Percentiles rank a stretch among this genome's conserved stretches.
Evolutionary conservation across 176 grass and related monocot species (phyloP).

Genomic region (Poa pratensis): DNA sequence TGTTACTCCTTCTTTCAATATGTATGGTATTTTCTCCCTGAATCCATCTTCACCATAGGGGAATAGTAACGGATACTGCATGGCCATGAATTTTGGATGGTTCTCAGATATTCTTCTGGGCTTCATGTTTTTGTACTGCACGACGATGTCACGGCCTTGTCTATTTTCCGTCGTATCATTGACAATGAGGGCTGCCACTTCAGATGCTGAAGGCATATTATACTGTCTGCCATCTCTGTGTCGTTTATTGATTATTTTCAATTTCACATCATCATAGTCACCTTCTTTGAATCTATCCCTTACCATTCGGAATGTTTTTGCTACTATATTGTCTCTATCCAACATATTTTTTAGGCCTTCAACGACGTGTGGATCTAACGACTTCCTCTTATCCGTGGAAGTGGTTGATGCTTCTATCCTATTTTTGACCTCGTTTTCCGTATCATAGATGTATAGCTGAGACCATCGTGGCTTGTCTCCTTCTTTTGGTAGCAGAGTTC

Average conservation of each 20-base stretch:
- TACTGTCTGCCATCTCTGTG: background rate
- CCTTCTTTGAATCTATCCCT: background rate
- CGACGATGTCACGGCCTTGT: constrained; percentile 15
- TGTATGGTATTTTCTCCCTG: background rate
- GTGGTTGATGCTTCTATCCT: too few species aligned
- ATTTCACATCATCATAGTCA: background rate
- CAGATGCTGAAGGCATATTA: background rate
- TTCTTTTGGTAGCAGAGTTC: too few species aligned
- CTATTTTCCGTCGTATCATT: background rate
- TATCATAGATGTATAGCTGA: too few species aligned
- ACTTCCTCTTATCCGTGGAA: too few species aligned
- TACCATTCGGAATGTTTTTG: background rate
- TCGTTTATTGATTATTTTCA: background rate
- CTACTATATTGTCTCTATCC: background rate
- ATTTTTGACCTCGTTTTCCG: too few species aligned
- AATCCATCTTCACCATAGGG: constrained; percentile 43
- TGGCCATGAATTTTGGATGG: constrained; percentile 25
- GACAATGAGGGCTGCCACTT: background rate
- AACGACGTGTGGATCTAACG: background rate
- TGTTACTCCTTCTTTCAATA: background rate
- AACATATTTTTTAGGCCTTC: background rate
- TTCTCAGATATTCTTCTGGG: constrained; percentile 14
- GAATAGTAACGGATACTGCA: constrained; percentile 30
- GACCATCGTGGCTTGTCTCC: too few species aligned
- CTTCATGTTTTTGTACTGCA: background rate